Evolutionary conservation across 2,329 filamentous ascomycete genomes (phyloP).

Genomic region (Talaromyces funiculosus): DNA sequence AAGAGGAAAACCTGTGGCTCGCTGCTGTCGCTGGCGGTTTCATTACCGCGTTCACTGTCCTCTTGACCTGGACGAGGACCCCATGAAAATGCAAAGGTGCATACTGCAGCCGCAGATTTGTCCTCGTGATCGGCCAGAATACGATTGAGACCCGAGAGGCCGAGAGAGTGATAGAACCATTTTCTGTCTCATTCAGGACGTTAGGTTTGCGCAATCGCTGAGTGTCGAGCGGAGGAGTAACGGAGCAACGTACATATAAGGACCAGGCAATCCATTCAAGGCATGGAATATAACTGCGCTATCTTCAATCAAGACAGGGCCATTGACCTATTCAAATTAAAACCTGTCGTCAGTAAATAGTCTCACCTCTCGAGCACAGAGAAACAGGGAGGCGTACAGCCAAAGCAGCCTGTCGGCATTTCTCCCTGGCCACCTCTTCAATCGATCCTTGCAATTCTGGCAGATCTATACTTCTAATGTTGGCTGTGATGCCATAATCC

Average conservation of each 20-base stretch:
- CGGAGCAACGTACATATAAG: constrained; percentile 66
- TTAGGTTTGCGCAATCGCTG: background rate
- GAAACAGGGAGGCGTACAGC: background rate
- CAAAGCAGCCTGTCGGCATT: constrained; percentile 66
- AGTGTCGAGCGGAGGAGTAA: too few species aligned
- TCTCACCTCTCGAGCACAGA: background rate
- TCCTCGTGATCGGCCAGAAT: constrained; percentile 74
- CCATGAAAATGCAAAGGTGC: constrained; percentile 78
- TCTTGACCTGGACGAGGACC: constrained; percentile 49
- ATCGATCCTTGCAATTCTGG: constrained; percentile 79
- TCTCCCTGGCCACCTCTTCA: constrained; percentile 76
- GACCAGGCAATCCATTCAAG: constrained; percentile 72
- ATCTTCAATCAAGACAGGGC: constrained; percentile 83
- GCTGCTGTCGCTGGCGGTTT: background rate
- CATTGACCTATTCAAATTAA: constrained; percentile 52
- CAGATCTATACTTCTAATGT: constrained; percentile 54
- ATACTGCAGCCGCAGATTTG: constrained; percentile 82
- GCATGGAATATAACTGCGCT: constrained; percentile 83
- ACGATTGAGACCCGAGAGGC: constrained; percentile 73
- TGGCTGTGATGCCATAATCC: constrained; percentile 59
- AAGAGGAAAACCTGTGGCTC: constrained; percentile 73
- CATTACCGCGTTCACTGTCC: background rate
- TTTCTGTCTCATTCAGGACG: constrained; percentile 53
- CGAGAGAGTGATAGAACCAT: constrained; percentile 76
- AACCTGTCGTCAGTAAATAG: background rate